Conservation (phyloP, 2,329 filamentous ascomycete species). For the Fusarium acutatum region DNA sequence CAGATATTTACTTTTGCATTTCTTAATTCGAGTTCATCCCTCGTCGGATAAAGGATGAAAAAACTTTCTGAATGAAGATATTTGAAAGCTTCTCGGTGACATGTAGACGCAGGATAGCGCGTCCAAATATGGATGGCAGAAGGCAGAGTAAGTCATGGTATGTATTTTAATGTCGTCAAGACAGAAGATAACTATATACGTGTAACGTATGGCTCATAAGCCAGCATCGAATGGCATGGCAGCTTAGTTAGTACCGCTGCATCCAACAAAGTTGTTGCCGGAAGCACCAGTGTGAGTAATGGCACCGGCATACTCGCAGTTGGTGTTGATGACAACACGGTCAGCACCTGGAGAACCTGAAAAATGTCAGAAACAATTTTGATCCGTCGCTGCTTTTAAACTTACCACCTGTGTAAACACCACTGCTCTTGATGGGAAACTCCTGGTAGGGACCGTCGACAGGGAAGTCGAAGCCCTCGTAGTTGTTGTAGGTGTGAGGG, state of each 20-base stretch:
- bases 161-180: background rate
- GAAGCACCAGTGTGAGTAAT: slow-evolving; percentile 77
- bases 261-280: slow-evolving; percentile 74
- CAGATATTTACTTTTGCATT: fast-evolving
- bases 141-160: background rate
- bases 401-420: slow-evolving; percentile 50
- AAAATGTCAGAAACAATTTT: background rate
- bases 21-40: background rate
- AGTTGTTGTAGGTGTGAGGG: slow-evolving; percentile 52
- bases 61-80: background rate
- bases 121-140: fast-evolving
- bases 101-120: fast-evolving
- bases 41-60: no score
- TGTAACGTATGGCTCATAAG: background rate
- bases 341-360: slow-evolving; percentile 66
- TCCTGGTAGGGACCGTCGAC: slow-evolving; percentile 49
- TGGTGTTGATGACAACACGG: slow-evolving; percentile 69
- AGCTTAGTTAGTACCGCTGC: slow-evolving; percentile 45
- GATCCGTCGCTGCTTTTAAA: fast-evolving
- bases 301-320: slow-evolving; percentile 65
- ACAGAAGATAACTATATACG: background rate
- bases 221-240: fast-evolving
- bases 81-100: fast-evolving
- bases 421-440: slow-evolving; percentile 48
- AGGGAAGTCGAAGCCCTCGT: slow-evolving; percentile 49